phyloP scores from a whole-genome alignment of 2,329 filamentous ascomycete genomes.

The Aspergillus neoniger region DNA sequence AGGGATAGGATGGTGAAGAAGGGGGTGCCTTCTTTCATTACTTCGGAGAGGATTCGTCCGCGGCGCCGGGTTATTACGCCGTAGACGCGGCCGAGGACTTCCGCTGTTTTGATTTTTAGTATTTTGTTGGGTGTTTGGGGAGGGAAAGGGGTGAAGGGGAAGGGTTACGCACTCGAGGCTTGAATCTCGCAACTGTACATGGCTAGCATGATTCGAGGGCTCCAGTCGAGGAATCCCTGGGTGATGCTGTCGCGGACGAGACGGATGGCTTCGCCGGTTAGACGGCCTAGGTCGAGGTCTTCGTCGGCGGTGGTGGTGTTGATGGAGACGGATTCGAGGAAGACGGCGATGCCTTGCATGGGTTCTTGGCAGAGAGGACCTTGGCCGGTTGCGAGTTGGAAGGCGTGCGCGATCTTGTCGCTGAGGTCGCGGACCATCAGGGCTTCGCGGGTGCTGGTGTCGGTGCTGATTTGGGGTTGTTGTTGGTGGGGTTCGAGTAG shows the following conservation, averaged over 20 bases:
- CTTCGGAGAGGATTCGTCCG: conserved; percentile 84
- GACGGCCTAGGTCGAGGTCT: conserved; percentile 65
- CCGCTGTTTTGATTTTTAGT: conserved; percentile 53
- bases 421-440: conserved; percentile 66
- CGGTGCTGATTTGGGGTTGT: conserved; percentile 27
- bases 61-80: conserved; percentile 94
- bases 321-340: conserved; percentile 77
- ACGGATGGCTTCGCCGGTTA: conserved; percentile 93
- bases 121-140: no score
- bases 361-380: conserved; percentile 92
- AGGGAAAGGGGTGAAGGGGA: no score
- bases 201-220: conserved; percentile 86
- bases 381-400: conserved; percentile 86
- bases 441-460: conserved; percentile 28
- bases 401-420: conserved; percentile 90
- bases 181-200: conserved; percentile 99
- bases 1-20: conserved; percentile 92
- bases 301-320: conserved; percentile 56
- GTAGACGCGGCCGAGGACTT: conserved; percentile 93
- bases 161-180: conserved; percentile 68
- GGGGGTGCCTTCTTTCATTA: conserved; percentile 90
- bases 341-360: conserved; percentile 87
- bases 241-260: conserved; percentile 81
- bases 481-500: conserved; percentile 42
- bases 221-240: conserved; percentile 91